These are phyloP conservation scores for Phyllosticta paracitricarpa DNA, from an alignment of 2,329 filamentous ascomycete genomes.

Conservation along the genomic window DNA sequence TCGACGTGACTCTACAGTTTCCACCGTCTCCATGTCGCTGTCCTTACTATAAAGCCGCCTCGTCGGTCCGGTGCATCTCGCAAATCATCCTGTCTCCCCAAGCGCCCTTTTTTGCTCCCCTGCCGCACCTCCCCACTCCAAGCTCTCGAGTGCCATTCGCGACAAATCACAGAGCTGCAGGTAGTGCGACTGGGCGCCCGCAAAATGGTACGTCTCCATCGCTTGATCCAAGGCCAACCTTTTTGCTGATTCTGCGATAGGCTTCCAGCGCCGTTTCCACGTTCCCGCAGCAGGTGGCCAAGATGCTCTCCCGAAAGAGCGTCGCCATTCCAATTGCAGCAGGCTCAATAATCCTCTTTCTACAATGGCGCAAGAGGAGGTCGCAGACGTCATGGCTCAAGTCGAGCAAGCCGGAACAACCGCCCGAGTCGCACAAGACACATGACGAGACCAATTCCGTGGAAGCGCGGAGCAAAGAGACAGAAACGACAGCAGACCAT, in stretches of 20 bases:
- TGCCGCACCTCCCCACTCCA: neutral
- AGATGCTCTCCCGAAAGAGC: conserved; percentile 8
- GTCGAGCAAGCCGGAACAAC: neutral
- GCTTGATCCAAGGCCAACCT: neutral
- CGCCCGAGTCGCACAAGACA: neutral
- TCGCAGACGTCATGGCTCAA: conserved; percentile 6
- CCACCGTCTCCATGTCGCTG: neutral
- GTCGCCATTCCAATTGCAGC: conserved; percentile 7
- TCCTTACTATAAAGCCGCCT: neutral
- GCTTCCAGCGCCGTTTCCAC: conserved; percentile 1
- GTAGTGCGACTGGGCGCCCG: neutral
- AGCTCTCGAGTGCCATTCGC: neutral
- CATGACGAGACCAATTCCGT: neutral
- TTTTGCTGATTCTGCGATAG: neutral
- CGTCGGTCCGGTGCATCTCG: neutral
- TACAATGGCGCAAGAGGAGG: conserved; percentile 10
- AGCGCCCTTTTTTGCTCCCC: neutral
- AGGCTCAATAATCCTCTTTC: conserved; percentile 7
- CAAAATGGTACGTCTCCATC: neutral
- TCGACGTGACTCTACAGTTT: neutral
- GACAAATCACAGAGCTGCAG: neutral
- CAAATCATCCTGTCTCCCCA: neutral
- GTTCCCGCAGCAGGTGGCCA: conserved; percentile 8
- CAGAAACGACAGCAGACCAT: neutral
- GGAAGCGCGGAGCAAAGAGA: neutral